phyloP scores from a whole-genome alignment of 192 early-diverging fungal genomes.

The Neocallimastix lanati region DNA sequence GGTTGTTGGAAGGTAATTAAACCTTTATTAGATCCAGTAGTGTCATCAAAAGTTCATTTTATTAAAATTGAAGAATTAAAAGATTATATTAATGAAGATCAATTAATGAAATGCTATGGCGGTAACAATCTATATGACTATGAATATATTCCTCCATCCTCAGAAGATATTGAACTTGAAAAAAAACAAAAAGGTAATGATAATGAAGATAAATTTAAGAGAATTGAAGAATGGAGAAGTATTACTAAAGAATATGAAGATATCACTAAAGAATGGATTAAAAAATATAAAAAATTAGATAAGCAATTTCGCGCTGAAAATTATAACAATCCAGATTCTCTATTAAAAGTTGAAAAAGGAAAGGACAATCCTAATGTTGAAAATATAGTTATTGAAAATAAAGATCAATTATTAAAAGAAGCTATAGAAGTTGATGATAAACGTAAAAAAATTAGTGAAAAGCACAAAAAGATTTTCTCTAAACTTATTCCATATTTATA shows the following conservation, averaged over 20 bases:
- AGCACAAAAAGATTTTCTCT: neutral
- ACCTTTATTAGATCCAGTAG: slow-evolving; percentile 74
- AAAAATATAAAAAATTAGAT: neutral
- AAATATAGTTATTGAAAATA: neutral
- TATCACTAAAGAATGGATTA: neutral
- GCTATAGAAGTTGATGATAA: neutral
- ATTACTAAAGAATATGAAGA: neutral
- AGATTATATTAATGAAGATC: slow-evolving; percentile 35
- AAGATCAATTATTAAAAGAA: neutral
- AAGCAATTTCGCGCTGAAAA: neutral
- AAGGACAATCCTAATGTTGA: neutral
- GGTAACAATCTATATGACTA: slow-evolving; percentile 36
- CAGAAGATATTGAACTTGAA: slow-evolving; percentile 27
- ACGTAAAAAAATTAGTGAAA: neutral
- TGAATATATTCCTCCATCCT: slow-evolving; percentile 20
- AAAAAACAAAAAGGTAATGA: slow-evolving; percentile 22
- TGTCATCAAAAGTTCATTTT: slow-evolving; percentile 70
- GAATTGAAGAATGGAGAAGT: neutral
- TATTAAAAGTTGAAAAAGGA: neutral
- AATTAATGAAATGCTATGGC: slow-evolving; percentile 36
- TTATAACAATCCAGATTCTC: neutral
- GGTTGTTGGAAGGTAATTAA: slow-evolving; percentile 66
- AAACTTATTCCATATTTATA: neutral
- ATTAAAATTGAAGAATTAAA: slow-evolving; percentile 40
- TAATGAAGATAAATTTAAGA: neutral